Percentiles rank a stretch among this genome's conserved stretches.
Conservation (phyloP, 2,329 filamentous ascomycete species). For the Fusarium sacchari region DNA sequence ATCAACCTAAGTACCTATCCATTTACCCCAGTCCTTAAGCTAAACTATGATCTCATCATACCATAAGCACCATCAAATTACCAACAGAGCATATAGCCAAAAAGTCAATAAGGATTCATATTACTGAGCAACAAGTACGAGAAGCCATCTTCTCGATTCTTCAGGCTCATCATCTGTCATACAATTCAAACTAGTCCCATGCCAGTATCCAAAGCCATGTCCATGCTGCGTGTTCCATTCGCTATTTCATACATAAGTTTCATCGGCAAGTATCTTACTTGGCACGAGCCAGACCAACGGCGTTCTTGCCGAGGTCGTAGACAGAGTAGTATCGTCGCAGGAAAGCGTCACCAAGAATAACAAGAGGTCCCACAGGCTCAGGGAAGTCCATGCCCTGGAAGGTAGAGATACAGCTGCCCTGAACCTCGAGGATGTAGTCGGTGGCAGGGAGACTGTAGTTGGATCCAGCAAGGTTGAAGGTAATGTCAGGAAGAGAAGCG, state of each 20-base stretch:
- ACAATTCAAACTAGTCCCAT: constrained; percentile 35
- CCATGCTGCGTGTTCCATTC: constrained; percentile 33
- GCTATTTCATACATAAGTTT: constrained; percentile 27
- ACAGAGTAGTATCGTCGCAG: constrained; percentile 92
- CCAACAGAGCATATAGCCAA: background rate
- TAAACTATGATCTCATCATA: constrained; percentile 4
- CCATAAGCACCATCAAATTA: background rate
- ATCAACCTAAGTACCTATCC: background rate
- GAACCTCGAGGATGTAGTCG: constrained; percentile 96
- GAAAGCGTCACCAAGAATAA: constrained; percentile 91
- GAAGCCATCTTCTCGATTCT: constrained; percentile 14
- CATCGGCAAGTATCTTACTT: constrained; percentile 58
- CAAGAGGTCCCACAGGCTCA: constrained; percentile 87
- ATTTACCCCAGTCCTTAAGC: background rate
- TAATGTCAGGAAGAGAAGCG: constrained; percentile 85
- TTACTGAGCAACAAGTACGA: constrained; percentile 37
- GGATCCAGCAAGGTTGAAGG: constrained; percentile 88
- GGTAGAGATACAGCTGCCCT: constrained; percentile 94
- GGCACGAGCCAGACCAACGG: constrained; percentile 88
- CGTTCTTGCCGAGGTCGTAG: constrained; percentile 90
- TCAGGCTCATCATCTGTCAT: constrained; percentile 12
- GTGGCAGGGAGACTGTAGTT: constrained; percentile 90
- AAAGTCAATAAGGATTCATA: constrained; percentile 30
- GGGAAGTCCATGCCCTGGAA: constrained; percentile 98
- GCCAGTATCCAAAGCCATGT: constrained; percentile 27